phyloP scores from a whole-genome alignment of 169 alveolate species.

The Eimeria sp. region DNA sequence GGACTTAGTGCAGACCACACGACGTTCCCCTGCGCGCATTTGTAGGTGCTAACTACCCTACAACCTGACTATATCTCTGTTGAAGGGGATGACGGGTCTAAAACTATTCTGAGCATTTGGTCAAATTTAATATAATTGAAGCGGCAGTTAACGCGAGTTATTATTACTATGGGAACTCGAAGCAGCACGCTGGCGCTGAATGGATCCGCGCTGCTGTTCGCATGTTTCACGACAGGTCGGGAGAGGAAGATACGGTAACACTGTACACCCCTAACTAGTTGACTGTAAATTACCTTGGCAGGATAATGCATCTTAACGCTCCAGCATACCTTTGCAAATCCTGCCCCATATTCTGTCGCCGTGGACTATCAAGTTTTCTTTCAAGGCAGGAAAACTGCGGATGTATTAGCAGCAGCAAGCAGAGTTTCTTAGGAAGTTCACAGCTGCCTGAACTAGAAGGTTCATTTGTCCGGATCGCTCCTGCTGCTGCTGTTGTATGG shows the following conservation, averaged over 20 bases:
- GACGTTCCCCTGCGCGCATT: not conserved
- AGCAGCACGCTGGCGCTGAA: not conserved
- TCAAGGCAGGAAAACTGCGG: not conserved
- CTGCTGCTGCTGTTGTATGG: constrained; percentile 60
- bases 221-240: not conserved
- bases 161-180: too few relatives aligned
- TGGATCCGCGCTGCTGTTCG: not conserved
- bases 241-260: not conserved
- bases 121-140: too few relatives aligned
- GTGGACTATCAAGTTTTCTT: not conserved
- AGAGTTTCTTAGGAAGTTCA: constrained; percentile 33
- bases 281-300: not conserved
- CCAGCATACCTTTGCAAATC: not conserved
- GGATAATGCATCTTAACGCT: not conserved
- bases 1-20: not conserved
- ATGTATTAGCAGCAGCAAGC: constrained; percentile 38
- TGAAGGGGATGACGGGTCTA: too few relatives aligned
- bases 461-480: constrained; percentile 34
- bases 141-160: too few relatives aligned
- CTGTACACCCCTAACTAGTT: too few relatives aligned
- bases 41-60: not conserved
- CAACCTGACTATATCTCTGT: too few relatives aligned
- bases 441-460: constrained; percentile 61
- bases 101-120: too few relatives aligned
- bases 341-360: not conserved